phyloP scores from a whole-genome alignment of 2,329 filamentous ascomycete genomes.

The Fusarium dlaminii region DNA sequence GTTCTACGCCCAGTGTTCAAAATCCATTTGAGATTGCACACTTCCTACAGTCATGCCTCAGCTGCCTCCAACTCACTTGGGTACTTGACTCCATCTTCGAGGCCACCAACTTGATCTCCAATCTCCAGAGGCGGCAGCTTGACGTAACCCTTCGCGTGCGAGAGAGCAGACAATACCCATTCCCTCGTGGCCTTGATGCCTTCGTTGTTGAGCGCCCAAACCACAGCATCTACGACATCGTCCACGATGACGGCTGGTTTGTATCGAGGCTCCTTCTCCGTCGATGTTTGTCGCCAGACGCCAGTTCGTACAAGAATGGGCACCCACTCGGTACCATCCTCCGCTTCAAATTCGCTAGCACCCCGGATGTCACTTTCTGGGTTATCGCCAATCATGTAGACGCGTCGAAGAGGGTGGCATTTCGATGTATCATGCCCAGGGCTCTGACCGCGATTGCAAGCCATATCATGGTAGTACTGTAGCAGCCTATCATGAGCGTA shows the following conservation, averaged over 20 bases:
- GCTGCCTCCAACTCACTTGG: constrained; percentile 39
- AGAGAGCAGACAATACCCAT: constrained; percentile 43
- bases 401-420: constrained; percentile 68
- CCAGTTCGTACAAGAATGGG: constrained; percentile 83
- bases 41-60: constrained; percentile 26
- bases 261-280: constrained; percentile 62
- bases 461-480: constrained; percentile 49
- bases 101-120: background rate
- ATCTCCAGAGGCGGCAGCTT: constrained; percentile 38
- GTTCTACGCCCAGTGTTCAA: background rate
- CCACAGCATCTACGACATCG: constrained; percentile 79
- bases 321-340: constrained; percentile 76
- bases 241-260: constrained; percentile 73
- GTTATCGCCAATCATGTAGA: constrained; percentile 96
- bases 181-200: constrained; percentile 50
- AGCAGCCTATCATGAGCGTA: constrained; percentile 82
- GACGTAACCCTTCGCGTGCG: constrained; percentile 42
- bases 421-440: constrained; percentile 17
- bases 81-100: constrained; percentile 15
- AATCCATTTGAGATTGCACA: background rate
- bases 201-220: constrained; percentile 75
- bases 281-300: constrained; percentile 66
- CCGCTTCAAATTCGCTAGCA: constrained; percentile 78
- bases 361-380: constrained; percentile 90
- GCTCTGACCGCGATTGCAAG: constrained; percentile 23